A percentile compares a stretch with the other conserved stretches of the same genome.
phyloP scores from a whole-genome alignment of 1,139 yeast species.

The Blastobotrys indianensis region DNA sequence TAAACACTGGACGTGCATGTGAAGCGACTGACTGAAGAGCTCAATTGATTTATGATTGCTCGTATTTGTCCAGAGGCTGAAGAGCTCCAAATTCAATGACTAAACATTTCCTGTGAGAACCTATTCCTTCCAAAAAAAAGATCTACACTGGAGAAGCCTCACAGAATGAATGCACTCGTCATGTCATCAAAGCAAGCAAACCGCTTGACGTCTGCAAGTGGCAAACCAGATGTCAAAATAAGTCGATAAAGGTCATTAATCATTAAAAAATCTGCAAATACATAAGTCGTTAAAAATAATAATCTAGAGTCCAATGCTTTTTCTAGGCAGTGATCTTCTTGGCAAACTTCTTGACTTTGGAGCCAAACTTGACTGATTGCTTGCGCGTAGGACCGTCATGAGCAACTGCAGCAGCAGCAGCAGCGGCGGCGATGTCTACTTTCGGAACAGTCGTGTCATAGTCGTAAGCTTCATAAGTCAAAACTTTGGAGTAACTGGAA shows the following conservation, averaged over 20 bases:
- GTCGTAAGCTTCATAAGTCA: conserved; percentile 6
- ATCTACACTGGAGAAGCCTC: no score
- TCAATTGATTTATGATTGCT: no score
- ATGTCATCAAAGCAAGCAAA: no score
- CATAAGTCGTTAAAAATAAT: conserved; percentile 1
- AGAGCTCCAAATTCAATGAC: no score
- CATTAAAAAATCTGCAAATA: not conserved
- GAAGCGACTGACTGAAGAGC: no score
- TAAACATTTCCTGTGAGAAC: no score
- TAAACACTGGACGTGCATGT: no score
- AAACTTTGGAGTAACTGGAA: conserved; percentile 1
- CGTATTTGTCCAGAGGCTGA: no score
- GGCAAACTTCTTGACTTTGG: conserved; percentile 5
- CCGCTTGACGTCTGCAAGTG: no score
- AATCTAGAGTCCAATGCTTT: not conserved
- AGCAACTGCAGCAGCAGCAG: not conserved
- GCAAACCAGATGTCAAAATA: not conserved
- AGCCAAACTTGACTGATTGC: conserved; percentile 1
- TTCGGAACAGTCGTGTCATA: not conserved
- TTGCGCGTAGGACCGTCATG: not conserved
- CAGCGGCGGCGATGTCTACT: not conserved
- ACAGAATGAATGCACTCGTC: no score
- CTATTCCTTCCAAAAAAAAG: no score
- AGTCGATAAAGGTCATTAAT: not conserved
- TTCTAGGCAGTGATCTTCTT: conserved; percentile 4